Percentiles rank a stretch among this genome's conserved stretches.
phyloP scores from a whole-genome alignment of 345 rosid species.

The Passiflora organensis region DNA sequence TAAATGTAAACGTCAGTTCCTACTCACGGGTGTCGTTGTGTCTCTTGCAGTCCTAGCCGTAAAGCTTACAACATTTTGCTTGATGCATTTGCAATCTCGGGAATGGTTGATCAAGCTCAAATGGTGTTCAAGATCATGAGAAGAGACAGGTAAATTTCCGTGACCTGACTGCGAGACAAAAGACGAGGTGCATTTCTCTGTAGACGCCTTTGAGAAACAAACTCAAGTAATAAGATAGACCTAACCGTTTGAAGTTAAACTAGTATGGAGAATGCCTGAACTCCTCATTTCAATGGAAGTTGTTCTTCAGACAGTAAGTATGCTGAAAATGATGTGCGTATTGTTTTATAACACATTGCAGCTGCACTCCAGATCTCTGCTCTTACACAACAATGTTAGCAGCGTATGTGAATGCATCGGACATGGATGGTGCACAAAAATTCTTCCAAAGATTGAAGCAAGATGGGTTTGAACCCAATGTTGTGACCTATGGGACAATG shows the following conservation, averaged over 20 bases:
- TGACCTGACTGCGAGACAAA: conserved; percentile 5
- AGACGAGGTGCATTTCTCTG: not conserved
- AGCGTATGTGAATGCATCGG: conserved; percentile 82
- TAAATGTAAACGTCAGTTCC: not conserved
- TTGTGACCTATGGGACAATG: conserved; percentile 74
- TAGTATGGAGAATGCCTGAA: too few species aligned
- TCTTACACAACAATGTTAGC: conserved; percentile 93
- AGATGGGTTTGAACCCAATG: conserved; percentile 63
- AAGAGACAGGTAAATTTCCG: conserved; percentile 63
- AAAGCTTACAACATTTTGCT: conserved; percentile 93
- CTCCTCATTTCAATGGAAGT: too few species aligned
- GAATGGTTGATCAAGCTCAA: conserved; percentile 95
- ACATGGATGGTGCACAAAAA: conserved; percentile 92
- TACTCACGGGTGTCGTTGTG: not conserved
- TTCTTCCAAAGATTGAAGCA: conserved; percentile 68
- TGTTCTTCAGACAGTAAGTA: not conserved
- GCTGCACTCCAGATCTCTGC: conserved; percentile 71
- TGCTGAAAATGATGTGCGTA: not conserved
- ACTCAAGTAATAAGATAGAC: too few species aligned
- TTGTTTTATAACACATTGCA: conserved; percentile 24
- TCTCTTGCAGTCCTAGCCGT: conserved; percentile 66
- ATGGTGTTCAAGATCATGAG: conserved; percentile 89
- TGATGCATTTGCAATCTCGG: conserved; percentile 89
- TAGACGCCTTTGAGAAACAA: too few species aligned
- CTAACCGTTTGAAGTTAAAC: too few species aligned